A percentile compares a stretch with the other conserved stretches of the same genome.
These are phyloP conservation scores for Hypoxylon fragiforme DNA, from an alignment of 495 filamentous ascomycete genomes.

Conservation along the genomic window DNA sequence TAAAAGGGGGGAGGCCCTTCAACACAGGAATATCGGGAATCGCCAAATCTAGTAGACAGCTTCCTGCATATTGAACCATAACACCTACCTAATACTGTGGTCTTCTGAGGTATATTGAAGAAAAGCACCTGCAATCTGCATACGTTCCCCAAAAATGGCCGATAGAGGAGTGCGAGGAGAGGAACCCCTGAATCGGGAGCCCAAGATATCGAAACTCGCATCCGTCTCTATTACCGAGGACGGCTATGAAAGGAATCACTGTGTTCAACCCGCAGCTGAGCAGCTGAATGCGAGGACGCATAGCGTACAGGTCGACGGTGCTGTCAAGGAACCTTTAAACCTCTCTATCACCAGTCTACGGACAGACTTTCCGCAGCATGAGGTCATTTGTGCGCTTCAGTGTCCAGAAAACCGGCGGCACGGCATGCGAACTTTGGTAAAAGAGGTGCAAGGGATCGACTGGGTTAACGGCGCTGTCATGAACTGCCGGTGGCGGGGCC, in stretches of 20 bases:
- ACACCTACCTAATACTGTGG: too few relatives aligned
- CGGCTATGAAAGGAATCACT: conserved; percentile 9
- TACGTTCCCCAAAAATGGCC: too few relatives aligned
- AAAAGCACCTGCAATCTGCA: too few relatives aligned
- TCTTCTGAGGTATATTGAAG: background rate
- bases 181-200: conserved; percentile 6
- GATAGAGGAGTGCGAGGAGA: background rate
- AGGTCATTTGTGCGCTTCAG: conserved; percentile 55
- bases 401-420: conserved; percentile 62
- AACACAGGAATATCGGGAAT: too few relatives aligned
- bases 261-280: background rate
- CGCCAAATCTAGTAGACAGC: too few relatives aligned
- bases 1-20: background rate
- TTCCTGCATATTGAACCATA: background rate
- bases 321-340: background rate
- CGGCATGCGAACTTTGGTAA: conserved; percentile 55
- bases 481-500: conserved; percentile 61
- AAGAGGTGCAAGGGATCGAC: conserved; percentile 56
- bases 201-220: background rate
- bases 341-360: conserved; percentile 40
- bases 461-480: conserved; percentile 58
- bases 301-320: conserved; percentile 3
- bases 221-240: conserved; percentile 7
- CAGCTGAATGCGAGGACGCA: conserved; percentile 8
- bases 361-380: conserved; percentile 50